phyloP scores from a whole-genome alignment of 176 grass and related monocot species.

The Hordeum vulgare region DNA sequence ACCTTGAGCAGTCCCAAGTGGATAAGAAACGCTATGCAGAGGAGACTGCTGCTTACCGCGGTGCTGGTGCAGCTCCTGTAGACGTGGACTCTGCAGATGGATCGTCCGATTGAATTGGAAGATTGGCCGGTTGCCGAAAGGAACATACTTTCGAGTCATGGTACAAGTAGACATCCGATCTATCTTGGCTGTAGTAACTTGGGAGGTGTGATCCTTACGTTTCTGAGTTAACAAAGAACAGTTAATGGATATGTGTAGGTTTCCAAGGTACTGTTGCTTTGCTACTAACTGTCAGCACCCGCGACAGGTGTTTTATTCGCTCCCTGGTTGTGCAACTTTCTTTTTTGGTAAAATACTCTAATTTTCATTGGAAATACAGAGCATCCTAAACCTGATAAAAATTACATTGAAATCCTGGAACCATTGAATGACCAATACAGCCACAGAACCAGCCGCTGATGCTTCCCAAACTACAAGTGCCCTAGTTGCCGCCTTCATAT shows the following conservation, averaged over 20 bases:
- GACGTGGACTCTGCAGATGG: constrained; percentile 32
- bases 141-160: neutral
- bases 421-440: too few species aligned
- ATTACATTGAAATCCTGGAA: too few species aligned
- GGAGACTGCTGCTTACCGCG: constrained; percentile 48
- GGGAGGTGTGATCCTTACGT: neutral
- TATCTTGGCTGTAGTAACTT: neutral
- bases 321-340: neutral
- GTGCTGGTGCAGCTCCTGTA: constrained; percentile 27
- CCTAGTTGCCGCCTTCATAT: too few species aligned
- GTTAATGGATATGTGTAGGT: neutral
- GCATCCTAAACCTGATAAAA: too few species aligned
- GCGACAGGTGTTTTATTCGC: neutral
- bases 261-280: neutral
- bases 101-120: constrained; percentile 25
- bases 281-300: neutral
- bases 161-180: neutral
- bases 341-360: too few species aligned
- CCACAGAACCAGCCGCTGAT: too few species aligned
- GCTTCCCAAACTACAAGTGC: too few species aligned
- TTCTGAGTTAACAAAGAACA: neutral
- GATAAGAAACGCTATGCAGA: constrained; percentile 68
- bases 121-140: neutral
- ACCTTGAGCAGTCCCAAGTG: constrained; percentile 43
- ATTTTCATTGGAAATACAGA: too few species aligned